Evolutionary conservation across 2,329 filamentous ascomycete genomes (phyloP), one percentile per base, ranked within the genome.

Genomic region (Rhynchosporium graminicola): DNA sequence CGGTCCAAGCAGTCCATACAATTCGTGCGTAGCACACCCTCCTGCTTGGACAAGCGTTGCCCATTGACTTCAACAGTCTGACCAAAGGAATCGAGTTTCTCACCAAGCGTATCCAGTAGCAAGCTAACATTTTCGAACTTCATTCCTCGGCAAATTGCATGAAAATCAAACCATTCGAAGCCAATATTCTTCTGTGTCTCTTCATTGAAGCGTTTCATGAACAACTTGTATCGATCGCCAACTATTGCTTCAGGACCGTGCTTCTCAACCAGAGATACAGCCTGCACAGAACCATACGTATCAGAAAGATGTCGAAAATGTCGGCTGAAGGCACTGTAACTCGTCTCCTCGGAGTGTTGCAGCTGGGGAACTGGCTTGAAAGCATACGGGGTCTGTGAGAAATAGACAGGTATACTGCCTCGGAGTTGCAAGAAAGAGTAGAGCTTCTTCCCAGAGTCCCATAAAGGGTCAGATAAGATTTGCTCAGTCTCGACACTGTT

Each of bases 161-260:
- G 95, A 71, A 99, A 99, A 73, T 99, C 95, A 70, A 98, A 99
- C 95, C 95, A 99, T 73, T 97, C 91, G 71, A 96, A 96, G 0
- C 80, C 82, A 12, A 95, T 77, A 9, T 79, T 74, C 7, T 75
- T 70, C 4, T 81, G 79, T 6, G 80, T 80, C 47, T 83, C 80
- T 7, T 87, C 81, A 66, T 95, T 96, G 59, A 94, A 79, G 29
- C 79, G 76, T 55, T 85, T 78, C 1, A 90, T 82, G 62, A 87
- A 86, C 56, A 83, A 81, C 71, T 96, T 84, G 72, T 92, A 99
- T 42, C 87, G 82, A 59, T 88, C 83, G 3, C 93, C 95, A 55
- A 98, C 87, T 20, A 88, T 85, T 12, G 86, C 82, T 76, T 99
- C 95, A 0, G 87, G 87, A 0, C 90, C 91, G 71, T 92, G 88